Evolutionary conservation across 306 rosid genomes (phyloP), one percentile per base, ranked within the genome.

Genomic region (Cucumis hystrix): DNA sequence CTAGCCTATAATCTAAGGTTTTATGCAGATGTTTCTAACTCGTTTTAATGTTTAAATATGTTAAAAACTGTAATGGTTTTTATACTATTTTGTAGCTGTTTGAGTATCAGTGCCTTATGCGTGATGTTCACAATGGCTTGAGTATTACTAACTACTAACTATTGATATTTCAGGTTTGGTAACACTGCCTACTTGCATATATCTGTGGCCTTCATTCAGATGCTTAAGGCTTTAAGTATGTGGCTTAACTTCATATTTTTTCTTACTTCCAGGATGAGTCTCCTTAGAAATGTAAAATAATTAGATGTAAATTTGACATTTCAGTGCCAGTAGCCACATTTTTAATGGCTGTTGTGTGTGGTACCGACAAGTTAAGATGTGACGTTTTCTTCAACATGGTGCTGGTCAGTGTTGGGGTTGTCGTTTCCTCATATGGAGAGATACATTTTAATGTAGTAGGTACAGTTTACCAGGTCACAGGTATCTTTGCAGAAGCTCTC

Each of bases 161-260:
- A 39, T 43, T 75, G 79, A 35, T 62, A 79, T 76, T 68, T 59
- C 82, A 96, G 99, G 99, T 92, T 96, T 86, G 99, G 99, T 52
- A 96, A 96, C 86, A 92, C 99, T 16, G 98, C 98, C 47, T 96
- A 91, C 85, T 86, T 96, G 87, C 93, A 87, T 84, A 96, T 96
- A 63, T 96, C 99, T 79, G 99, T 96, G 86, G 97, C 99, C 78
- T 95, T 95, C 85, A 95, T 95, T 84, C 99, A 95, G 87, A 95
- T 95, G 99, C 99, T 95, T 79, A 95, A 95, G 82, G 99, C 98
- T 79, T 83, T 89, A 73, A 93, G 98, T 93, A 89, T 49, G 23
- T 3, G 59, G 57, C 14, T 18, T 25, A 77, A 35, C 57, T 51
- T 70, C 37, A 7, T 23, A 4, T 2, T 30, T 66, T 55, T 66